Evolutionary conservation across 2,329 filamentous ascomycete species (phyloP), one percentile per base, ranked within the genome.

Genomic region (Fusarium metavorans): DNA sequence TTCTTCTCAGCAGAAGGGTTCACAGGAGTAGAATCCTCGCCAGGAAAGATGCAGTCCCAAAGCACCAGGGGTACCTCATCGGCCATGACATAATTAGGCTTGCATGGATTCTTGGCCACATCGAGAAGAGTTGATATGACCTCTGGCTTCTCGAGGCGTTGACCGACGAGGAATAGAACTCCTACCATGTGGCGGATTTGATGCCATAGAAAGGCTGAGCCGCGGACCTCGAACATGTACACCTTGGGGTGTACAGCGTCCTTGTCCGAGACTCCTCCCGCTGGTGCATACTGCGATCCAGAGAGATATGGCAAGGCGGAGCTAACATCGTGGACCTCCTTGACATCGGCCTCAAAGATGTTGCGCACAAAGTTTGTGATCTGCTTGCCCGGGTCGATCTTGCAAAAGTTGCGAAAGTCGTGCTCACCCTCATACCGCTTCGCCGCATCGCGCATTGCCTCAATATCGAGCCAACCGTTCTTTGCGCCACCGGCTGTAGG

Each of bases 331-430:
- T 88, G 82, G 3, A 95, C 91, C 79, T 93, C 89, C 68, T 94
- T 91, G 72, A 99, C 93, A 78, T 93, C 91, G 11, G 95, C 90
- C 83, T 93, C 91, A 81, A 93, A 95, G 77, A 99, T 95, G 50
- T 90, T 89, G 48, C 97, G 88, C 77, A 90, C 85, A 79, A 96
- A 98, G 81, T 94, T 97, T 37, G 91, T 91, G 77, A 98, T 94
- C 83, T 97, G 94, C 86, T 98, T 98, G 78, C 89, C 91, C 1
- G 93, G 89, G 83, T 99, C 97, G 68, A 98, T 88, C 83, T 98
- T 98, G 88, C 97, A 98, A 81, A 98, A 94, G 83, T 99, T 99
- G 70, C 97, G 91, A 85, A 98, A 99, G 85, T 99, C 97, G 83
- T 98, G 94, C 61, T 92, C 83, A 7, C 97, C 97, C 77, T 95